Evolutionary conservation across 139 green algal species (phyloP).

Genomic region (Gonium pectorale): DNA sequence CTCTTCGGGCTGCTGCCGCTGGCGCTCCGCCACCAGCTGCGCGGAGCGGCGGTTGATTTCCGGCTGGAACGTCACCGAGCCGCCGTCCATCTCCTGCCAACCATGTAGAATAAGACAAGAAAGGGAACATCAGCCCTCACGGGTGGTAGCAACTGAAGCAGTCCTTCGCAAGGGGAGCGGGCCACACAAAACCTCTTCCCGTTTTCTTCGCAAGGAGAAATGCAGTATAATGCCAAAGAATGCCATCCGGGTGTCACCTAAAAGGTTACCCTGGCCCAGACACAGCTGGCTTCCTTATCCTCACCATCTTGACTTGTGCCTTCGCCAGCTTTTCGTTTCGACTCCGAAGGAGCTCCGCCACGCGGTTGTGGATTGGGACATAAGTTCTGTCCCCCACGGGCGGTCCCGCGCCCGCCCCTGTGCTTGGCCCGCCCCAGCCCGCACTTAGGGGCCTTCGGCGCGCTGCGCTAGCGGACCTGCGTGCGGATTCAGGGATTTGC

Average conservation of each 20-base stretch:
- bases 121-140: background rate
- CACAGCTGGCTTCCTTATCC: too few relatives aligned
- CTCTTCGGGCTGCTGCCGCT: slow-evolving; percentile 34
- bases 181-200: too few relatives aligned
- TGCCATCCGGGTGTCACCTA: too few relatives aligned
- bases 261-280: too few relatives aligned
- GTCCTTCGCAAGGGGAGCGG: too few relatives aligned
- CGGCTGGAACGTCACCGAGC: slow-evolving; percentile 45
- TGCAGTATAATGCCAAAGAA: too few relatives aligned
- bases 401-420: background rate
- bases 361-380: slow-evolving; percentile 57
- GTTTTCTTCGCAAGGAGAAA: too few relatives aligned
- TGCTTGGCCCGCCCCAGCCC: background rate
- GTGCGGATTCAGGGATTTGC: background rate
- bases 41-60: slow-evolving; percentile 39
- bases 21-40: slow-evolving; percentile 37
- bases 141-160: too few relatives aligned
- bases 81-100: slow-evolving; percentile 42
- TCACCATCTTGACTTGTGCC: slow-evolving; percentile 37
- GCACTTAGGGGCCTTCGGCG: slow-evolving; percentile 15
- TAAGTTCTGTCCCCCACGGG: background rate
- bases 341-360: slow-evolving; percentile 58
- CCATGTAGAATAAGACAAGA: background rate
- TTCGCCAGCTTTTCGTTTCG: slow-evolving; percentile 61
- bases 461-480: slow-evolving; percentile 14